phyloP scores from a whole-genome alignment of 129 eudicot species.

The Mikania micrantha region DNA sequence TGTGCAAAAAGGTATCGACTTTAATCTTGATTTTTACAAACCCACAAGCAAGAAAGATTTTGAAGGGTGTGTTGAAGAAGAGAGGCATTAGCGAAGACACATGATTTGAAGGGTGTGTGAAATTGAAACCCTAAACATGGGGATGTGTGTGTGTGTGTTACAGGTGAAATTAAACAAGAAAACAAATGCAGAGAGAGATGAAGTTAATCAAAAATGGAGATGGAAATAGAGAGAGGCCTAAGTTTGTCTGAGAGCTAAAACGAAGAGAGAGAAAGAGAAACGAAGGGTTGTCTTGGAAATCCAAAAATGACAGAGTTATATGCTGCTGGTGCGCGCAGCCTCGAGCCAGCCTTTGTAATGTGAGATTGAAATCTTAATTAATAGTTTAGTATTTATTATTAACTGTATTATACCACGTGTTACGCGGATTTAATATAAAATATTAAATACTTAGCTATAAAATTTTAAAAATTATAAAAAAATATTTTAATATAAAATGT shows the following conservation, averaged over 20 bases:
- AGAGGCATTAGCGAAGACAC: background rate
- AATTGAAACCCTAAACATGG: slow-evolving; percentile 22
- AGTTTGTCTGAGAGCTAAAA: slow-evolving; percentile 1
- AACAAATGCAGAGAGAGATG: slow-evolving; percentile 20
- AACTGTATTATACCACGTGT: too few relatives aligned
- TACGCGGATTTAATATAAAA: too few relatives aligned
- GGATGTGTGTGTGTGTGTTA: background rate
- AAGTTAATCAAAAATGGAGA: background rate
- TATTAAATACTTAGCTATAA: too few relatives aligned
- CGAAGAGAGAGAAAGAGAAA: slow-evolving; percentile 1
- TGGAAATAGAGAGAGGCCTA: background rate
- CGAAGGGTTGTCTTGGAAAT: slow-evolving; percentile 22
- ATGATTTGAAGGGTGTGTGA: background rate
- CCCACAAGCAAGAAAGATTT: background rate
- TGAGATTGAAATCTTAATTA: background rate
- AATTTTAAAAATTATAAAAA: too few relatives aligned
- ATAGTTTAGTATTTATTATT: background rate
- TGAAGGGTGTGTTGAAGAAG: slow-evolving; percentile 12
- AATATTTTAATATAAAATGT: too few relatives aligned
- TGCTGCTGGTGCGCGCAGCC: slow-evolving; percentile 38
- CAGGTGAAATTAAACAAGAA: slow-evolving; percentile 8
- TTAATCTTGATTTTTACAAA: background rate
- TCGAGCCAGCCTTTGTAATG: slow-evolving; percentile 37
- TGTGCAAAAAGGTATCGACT: background rate
- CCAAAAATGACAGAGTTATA: slow-evolving; percentile 37